Conservation (phyloP, 495 filamentous ascomycete genomes). For the Neurospora hispaniola region DNA sequence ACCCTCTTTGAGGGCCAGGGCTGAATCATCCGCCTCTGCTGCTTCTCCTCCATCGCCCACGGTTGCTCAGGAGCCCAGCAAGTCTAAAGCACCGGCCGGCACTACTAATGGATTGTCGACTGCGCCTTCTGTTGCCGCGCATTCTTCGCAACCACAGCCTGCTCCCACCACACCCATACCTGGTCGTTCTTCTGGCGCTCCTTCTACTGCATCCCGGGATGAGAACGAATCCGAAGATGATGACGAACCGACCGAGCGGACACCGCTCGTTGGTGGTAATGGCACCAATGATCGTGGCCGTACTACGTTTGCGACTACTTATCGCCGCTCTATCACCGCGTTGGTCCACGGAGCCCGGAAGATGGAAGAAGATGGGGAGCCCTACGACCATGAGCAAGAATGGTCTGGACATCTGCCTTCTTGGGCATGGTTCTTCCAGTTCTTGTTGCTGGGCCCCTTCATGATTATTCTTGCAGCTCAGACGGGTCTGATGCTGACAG, state of each 20-base stretch:
- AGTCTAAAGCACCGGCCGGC: background rate
- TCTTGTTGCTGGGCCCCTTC: conserved; percentile 69
- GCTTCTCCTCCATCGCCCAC: background rate
- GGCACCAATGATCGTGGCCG: conserved; percentile 33
- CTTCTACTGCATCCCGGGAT: conserved; percentile 8
- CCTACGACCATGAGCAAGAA: conserved; percentile 70
- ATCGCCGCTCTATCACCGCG: conserved; percentile 35
- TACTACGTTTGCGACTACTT: conserved; percentile 67
- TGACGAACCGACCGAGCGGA: conserved; percentile 62
- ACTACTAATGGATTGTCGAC: background rate
- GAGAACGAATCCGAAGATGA: conserved; percentile 35
- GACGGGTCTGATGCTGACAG: conserved; percentile 60
- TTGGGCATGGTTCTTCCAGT: conserved; percentile 81
- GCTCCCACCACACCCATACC: background rate
- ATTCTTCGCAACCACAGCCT: background rate
- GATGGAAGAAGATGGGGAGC: conserved; percentile 17
- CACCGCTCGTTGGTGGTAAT: conserved; percentile 54
- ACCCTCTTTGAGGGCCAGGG: background rate
- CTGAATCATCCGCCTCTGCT: background rate
- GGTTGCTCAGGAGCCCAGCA: background rate
- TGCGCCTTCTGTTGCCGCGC: background rate
- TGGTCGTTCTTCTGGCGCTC: background rate
- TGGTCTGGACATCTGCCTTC: conserved; percentile 73
- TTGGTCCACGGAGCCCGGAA: conserved; percentile 23
- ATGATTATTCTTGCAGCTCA: conserved; percentile 64